Evolutionary conservation across 2,329 filamentous ascomycete genomes (phyloP).

Genomic region (Pseudonectria foliicola): DNA sequence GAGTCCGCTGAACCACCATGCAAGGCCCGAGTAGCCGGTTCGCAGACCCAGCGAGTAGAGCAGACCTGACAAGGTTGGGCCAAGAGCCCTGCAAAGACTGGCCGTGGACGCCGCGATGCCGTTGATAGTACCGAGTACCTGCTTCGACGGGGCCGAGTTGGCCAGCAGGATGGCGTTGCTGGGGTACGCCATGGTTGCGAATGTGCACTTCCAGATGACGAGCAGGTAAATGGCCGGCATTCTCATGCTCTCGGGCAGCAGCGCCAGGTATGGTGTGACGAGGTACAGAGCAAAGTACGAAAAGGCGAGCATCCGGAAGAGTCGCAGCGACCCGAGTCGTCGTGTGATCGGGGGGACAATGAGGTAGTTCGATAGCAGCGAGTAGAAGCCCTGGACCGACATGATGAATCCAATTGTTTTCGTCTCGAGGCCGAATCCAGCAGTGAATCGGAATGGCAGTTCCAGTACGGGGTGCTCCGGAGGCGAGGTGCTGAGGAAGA

Average conservation of each 20-base stretch:
- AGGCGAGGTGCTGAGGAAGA: constrained; percentile 70
- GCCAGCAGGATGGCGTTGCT: constrained; percentile 83
- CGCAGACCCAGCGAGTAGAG: constrained; percentile 75
- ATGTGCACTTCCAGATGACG: constrained; percentile 87
- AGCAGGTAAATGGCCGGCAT: constrained; percentile 70
- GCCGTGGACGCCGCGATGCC: constrained; percentile 87
- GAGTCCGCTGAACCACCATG: constrained; percentile 85
- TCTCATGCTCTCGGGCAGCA: constrained; percentile 66
- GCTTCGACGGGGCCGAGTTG: constrained; percentile 76
- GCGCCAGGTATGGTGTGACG: constrained; percentile 77
- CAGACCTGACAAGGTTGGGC: constrained; percentile 79
- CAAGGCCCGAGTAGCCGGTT: constrained; percentile 76
- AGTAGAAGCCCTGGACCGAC: constrained; percentile 81
- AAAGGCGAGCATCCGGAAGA: constrained; percentile 75
- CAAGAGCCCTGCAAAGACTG: constrained; percentile 79
- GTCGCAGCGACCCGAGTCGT: constrained; percentile 67
- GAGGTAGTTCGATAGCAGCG: constrained; percentile 77
- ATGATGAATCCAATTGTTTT: constrained; percentile 83
- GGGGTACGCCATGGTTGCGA: constrained; percentile 85
- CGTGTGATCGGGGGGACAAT: constrained; percentile 73
- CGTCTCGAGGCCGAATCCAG: constrained; percentile 76
- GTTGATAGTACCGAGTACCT: constrained; percentile 86
- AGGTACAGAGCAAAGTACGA: constrained; percentile 86
- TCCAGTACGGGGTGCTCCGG: constrained; percentile 43
- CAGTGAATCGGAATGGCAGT: constrained; percentile 82